phyloP scores from a whole-genome alignment of 768 basidiomycete species.

The Suillus discolor region DNA sequence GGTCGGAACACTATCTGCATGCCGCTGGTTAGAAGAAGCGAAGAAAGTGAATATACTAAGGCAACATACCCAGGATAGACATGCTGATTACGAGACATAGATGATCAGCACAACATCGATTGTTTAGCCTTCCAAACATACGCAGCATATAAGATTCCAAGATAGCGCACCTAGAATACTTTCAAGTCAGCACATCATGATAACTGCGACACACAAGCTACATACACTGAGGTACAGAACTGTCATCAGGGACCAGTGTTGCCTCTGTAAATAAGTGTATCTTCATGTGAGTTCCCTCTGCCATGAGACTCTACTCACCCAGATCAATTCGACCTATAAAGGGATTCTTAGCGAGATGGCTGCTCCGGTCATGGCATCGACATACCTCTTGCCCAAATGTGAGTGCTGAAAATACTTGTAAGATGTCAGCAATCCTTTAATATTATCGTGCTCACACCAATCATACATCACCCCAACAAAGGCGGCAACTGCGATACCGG shows the following conservation, averaged over 20 bases:
- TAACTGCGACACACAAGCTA: neutral
- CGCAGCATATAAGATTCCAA: neutral
- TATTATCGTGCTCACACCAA: neutral
- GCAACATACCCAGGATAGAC: neutral
- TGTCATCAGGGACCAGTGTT: neutral
- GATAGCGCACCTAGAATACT: neutral
- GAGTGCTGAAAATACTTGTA: neutral
- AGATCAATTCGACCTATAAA: neutral
- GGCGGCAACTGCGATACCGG: neutral
- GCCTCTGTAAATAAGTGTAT: neutral
- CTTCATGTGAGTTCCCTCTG: neutral
- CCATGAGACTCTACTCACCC: neutral
- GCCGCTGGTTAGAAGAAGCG: neutral
- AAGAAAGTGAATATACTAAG: neutral
- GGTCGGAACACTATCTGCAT: neutral
- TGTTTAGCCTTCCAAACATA: neutral
- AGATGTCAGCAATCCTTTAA: neutral
- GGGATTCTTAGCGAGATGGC: neutral
- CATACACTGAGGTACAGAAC: neutral
- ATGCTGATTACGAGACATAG: neutral
- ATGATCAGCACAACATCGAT: neutral
- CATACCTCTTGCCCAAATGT: neutral
- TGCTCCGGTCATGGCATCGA: neutral
- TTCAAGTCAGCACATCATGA: neutral
- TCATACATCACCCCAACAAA: neutral